Conservation (phyloP, 352 stramenopile genomes). For the Chrysophaeum taylorii region DNA sequence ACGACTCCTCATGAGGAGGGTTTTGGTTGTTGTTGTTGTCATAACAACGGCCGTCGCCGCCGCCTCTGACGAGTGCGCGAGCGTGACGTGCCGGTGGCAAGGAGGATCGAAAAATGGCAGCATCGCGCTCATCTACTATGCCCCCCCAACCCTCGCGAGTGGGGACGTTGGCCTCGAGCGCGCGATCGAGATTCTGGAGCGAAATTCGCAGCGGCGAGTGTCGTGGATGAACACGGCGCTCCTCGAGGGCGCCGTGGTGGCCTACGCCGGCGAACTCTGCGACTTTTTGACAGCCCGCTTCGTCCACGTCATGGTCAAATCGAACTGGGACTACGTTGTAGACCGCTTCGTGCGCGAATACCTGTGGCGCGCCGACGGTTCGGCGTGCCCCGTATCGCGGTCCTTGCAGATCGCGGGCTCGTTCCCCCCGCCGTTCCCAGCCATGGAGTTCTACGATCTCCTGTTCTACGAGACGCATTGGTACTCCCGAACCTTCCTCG, state of each 20-base stretch:
- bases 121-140: neutral
- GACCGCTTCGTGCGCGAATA: neutral
- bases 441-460: neutral
- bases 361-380: neutral
- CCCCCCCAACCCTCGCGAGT: neutral
- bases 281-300: neutral
- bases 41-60: no score
- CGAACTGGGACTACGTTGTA: slow-evolving; percentile 3
- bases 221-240: neutral
- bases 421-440: neutral
- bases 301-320: neutral
- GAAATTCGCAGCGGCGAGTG: neutral
- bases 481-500: neutral
- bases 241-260: neutral
- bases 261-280: neutral
- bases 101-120: no score
- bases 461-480: neutral
- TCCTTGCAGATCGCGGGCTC: neutral
- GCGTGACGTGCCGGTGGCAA: no score
- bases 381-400: neutral
- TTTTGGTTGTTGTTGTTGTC: no score
- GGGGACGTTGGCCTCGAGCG: neutral
- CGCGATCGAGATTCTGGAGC: neutral
- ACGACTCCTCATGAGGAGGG: no score
- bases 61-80: no score